phyloP scores from a whole-genome alignment of 2,329 filamentous ascomycete genomes.

The Trichoderma harzianum region DNA sequence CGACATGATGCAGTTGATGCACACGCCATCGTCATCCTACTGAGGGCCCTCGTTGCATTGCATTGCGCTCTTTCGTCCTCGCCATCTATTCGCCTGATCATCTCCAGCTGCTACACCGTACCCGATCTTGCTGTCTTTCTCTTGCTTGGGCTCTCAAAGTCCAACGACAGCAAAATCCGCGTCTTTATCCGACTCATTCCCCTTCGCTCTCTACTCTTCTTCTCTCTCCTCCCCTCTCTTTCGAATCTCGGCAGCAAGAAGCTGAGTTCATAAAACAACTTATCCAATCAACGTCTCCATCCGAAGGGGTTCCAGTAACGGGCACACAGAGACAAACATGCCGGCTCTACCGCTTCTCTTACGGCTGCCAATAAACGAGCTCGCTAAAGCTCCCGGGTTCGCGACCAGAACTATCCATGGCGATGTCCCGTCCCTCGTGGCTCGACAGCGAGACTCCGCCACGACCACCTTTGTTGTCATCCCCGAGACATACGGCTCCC shows the following conservation, averaged over 20 bases:
- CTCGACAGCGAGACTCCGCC: constrained; percentile 9
- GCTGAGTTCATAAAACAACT: background rate
- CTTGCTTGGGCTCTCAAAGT: background rate
- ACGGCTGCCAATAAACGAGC: background rate
- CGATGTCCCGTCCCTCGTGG: background rate
- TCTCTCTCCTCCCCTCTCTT: background rate
- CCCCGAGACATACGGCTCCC: constrained; percentile 35
- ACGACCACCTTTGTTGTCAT: constrained; percentile 30
- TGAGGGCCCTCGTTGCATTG: constrained; percentile 7
- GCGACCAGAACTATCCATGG: background rate
- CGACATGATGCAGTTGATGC: constrained; percentile 14
- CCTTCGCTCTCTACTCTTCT: background rate
- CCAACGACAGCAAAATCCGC: background rate
- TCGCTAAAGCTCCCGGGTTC: background rate
- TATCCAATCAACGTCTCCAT: background rate
- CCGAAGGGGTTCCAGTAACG: background rate
- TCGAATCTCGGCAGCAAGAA: background rate
- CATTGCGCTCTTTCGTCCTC: constrained; percentile 3
- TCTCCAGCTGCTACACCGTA: constrained; percentile 6
- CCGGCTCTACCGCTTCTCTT: constrained; percentile 15
- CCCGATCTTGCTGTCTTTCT: background rate
- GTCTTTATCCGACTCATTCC: background rate
- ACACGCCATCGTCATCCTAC: constrained; percentile 10
- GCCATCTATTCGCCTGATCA: background rate
- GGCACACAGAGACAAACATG: background rate